Conservation (phyloP, 2,329 filamentous ascomycete species). For the Botrytis galanthina region DNA sequence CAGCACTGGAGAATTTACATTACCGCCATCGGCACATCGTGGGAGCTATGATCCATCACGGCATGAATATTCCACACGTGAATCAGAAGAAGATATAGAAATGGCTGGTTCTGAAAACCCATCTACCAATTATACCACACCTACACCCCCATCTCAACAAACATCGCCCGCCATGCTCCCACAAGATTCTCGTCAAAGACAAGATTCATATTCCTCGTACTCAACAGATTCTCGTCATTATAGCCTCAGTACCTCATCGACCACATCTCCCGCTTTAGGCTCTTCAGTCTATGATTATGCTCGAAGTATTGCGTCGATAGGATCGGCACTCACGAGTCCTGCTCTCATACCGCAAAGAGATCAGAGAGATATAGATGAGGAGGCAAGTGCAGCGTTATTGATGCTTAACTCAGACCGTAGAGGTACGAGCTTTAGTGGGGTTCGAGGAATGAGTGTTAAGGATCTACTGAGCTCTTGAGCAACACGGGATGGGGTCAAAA, state of each 20-base stretch:
- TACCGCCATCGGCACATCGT: constrained; percentile 29
- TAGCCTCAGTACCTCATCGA: constrained; percentile 49
- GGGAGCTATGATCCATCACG: constrained; percentile 35
- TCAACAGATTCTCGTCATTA: constrained; percentile 50
- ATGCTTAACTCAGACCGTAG: constrained; percentile 80
- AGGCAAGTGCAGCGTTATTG: constrained; percentile 77
- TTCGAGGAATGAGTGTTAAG: constrained; percentile 52
- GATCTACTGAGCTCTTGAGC: constrained; percentile 51
- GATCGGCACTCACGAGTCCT: constrained; percentile 58
- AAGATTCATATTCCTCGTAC: constrained; percentile 53
- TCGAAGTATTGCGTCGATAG: constrained; percentile 40
- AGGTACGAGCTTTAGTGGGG: constrained; percentile 34
- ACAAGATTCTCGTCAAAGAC: constrained; percentile 46
- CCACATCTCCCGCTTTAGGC: constrained; percentile 57
- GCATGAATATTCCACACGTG: constrained; percentile 44
- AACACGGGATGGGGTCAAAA: neutral
- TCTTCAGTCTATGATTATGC: constrained; percentile 47
- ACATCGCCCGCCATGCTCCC: constrained; percentile 52
- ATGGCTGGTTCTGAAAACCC: constrained; percentile 54
- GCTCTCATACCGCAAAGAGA: constrained; percentile 55
- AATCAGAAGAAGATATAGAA: constrained; percentile 52
- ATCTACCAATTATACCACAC: constrained; percentile 48
- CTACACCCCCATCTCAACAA: constrained; percentile 36
- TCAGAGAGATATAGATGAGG: constrained; percentile 54
- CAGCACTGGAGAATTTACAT: constrained; percentile 26